phyloP scores from a whole-genome alignment of 2,329 filamentous ascomycete genomes.

The Macroventuria anomochaeta region DNA sequence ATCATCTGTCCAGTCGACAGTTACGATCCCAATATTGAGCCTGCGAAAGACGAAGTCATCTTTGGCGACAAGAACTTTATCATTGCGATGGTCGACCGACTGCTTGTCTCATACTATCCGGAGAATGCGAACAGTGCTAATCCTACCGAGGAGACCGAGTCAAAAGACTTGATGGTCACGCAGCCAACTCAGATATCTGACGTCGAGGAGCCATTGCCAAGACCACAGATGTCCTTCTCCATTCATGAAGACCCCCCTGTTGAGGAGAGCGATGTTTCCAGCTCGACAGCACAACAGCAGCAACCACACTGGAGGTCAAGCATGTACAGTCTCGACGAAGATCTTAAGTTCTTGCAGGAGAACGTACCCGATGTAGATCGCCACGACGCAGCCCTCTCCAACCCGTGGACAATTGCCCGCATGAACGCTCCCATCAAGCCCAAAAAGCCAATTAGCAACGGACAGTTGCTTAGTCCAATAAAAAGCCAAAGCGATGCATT shows the following conservation, averaged over 20 bases:
- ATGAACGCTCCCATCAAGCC: constrained; percentile 49
- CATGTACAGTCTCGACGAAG: constrained; percentile 50
- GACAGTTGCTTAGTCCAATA: constrained; percentile 35
- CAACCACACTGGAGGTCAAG: constrained; percentile 41
- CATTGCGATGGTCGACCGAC: constrained; percentile 50
- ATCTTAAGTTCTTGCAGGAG: constrained; percentile 34
- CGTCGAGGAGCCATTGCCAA: not conserved
- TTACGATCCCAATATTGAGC: constrained; percentile 76
- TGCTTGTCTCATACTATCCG: constrained; percentile 54
- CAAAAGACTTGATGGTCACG: not conserved
- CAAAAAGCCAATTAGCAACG: constrained; percentile 16
- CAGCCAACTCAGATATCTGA: not conserved
- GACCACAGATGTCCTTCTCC: not conserved
- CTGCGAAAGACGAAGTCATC: constrained; percentile 73
- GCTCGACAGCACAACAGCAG: not conserved
- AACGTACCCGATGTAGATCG: constrained; percentile 33
- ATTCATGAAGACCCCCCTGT: not conserved
- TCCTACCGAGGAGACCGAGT: not conserved
- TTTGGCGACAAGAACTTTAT: constrained; percentile 65
- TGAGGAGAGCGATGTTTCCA: not conserved
- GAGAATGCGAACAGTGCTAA: constrained; percentile 16
- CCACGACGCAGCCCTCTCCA: constrained; percentile 48
- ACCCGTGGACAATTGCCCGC: constrained; percentile 59
- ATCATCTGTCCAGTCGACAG: constrained; percentile 66
- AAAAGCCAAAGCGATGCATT: constrained; percentile 21